A percentile compares a stretch with the other conserved stretches of the same genome.
Evolutionary conservation across 192 early-diverging fungal species (phyloP).

Genomic region (Coemansia sp.): DNA sequence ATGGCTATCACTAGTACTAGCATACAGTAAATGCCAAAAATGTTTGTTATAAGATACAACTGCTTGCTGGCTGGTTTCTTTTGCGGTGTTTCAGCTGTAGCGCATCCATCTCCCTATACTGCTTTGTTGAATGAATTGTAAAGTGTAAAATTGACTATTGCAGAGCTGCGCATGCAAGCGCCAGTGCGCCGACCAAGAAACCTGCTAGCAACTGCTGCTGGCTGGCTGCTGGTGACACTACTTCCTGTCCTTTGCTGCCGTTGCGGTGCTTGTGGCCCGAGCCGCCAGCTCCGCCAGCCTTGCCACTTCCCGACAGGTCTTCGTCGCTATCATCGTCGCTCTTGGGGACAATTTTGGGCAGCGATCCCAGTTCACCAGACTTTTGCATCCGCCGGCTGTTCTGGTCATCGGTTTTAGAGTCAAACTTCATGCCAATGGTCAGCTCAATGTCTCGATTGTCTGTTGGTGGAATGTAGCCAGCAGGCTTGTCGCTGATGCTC

Average conservation of each 20-base stretch:
- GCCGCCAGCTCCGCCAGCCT: not conserved
- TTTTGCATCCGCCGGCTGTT: conserved; percentile 4
- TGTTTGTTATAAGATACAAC: too few species aligned
- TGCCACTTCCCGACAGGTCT: not conserved
- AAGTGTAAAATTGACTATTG: not conserved
- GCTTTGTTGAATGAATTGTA: too few species aligned
- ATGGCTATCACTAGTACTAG: too few species aligned
- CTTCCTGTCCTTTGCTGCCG: not conserved
- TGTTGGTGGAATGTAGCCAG: conserved; percentile 39
- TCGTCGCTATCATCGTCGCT: conserved; percentile 6
- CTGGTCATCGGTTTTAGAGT: conserved; percentile 13
- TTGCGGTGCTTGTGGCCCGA: conserved; percentile 1
- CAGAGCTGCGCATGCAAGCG: not conserved
- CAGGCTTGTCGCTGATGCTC: conserved; percentile 30
- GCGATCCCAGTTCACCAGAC: conserved; percentile 23
- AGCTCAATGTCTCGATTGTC: conserved; percentile 47
- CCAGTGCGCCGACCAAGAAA: conserved; percentile 1
- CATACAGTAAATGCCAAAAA: too few species aligned
- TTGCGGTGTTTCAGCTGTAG: too few species aligned
- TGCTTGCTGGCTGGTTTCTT: too few species aligned
- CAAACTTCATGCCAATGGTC: conserved; percentile 54
- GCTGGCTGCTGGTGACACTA: not conserved
- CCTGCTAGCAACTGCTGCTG: not conserved
- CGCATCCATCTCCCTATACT: too few species aligned
- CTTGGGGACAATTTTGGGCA: conserved; percentile 42